These are phyloP conservation scores for Raffaelea arxii DNA, from an alignment of 2,329 filamentous ascomycete genomes.

Conservation along the genomic window DNA sequence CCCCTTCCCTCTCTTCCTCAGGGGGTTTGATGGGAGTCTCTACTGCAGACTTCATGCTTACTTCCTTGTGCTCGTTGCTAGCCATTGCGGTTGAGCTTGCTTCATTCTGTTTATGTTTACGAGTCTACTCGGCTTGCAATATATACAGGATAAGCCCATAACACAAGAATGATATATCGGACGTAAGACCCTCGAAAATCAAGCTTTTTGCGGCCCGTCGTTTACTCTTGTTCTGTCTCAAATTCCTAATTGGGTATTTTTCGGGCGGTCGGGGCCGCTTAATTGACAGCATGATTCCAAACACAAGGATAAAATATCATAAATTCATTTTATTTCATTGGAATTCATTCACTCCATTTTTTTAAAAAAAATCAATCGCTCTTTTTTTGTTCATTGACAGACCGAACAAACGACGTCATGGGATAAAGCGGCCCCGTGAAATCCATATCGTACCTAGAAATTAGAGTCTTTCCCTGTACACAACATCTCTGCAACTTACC, in stretches of 20 bases:
- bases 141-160: neutral
- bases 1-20: neutral
- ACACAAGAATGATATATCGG: too few species aligned
- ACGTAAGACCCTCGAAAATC: too few species aligned
- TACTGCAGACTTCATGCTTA: neutral
- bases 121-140: neutral
- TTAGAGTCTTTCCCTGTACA: too few species aligned
- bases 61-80: neutral
- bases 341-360: too few species aligned
- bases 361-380: too few species aligned
- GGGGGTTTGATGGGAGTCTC: neutral
- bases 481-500: constrained; percentile 42
- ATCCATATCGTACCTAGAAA: constrained; percentile 79
- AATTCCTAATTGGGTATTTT: neutral
- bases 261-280: too few species aligned
- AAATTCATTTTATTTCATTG: too few species aligned
- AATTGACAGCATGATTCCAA: too few species aligned
- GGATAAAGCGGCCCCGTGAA: constrained; percentile 62
- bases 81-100: neutral
- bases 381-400: too few species aligned
- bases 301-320: too few species aligned
- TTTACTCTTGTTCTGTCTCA: constrained; percentile 10
- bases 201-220: too few species aligned
- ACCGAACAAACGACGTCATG: constrained; percentile 44
- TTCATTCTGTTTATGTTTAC: neutral